A percentile compares a stretch with the other conserved stretches of the same genome.
These are phyloP conservation scores for Sungouiella thailandica DNA, from an alignment of 805 yeast species.

Conservation along the genomic window DNA sequence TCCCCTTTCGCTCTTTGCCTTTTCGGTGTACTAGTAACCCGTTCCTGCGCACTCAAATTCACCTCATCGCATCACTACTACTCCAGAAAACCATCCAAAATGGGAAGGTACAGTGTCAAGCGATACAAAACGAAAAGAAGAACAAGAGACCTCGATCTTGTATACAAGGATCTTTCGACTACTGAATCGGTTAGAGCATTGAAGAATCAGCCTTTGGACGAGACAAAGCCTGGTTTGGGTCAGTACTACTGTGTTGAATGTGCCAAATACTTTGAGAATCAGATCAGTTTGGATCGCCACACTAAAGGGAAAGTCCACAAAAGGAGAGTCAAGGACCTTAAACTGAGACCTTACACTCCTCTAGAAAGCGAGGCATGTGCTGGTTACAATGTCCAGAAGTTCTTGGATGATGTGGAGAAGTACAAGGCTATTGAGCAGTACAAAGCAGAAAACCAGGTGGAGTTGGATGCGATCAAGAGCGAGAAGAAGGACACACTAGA, in stretches of 20 bases:
- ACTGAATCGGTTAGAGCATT: constrained; percentile 59
- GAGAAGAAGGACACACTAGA: constrained; percentile 38
- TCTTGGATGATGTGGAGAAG: constrained; percentile 56
- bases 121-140: constrained; percentile 88
- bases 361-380: constrained; percentile 90
- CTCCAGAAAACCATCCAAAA: too few relatives aligned
- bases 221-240: constrained; percentile 88
- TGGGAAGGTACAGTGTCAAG: constrained; percentile 86
- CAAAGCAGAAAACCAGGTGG: constrained; percentile 41
- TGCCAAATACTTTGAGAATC: constrained; percentile 85
- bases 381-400: constrained; percentile 70
- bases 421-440: constrained; percentile 43
- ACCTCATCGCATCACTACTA: too few relatives aligned
- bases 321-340: constrained; percentile 74
- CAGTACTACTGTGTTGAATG: constrained; percentile 94
- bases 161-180: constrained; percentile 67
- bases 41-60: too few relatives aligned
- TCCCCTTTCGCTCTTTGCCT: neutral
- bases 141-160: constrained; percentile 77
- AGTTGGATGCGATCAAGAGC: constrained; percentile 28
- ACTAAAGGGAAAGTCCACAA: constrained; percentile 75
- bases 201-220: constrained; percentile 82
- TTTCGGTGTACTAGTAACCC: too few relatives aligned
- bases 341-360: constrained; percentile 76
- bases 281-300: constrained; percentile 67